Conservation (phyloP, 163 green algal species). For the Scenedesmus sp. region DNA sequence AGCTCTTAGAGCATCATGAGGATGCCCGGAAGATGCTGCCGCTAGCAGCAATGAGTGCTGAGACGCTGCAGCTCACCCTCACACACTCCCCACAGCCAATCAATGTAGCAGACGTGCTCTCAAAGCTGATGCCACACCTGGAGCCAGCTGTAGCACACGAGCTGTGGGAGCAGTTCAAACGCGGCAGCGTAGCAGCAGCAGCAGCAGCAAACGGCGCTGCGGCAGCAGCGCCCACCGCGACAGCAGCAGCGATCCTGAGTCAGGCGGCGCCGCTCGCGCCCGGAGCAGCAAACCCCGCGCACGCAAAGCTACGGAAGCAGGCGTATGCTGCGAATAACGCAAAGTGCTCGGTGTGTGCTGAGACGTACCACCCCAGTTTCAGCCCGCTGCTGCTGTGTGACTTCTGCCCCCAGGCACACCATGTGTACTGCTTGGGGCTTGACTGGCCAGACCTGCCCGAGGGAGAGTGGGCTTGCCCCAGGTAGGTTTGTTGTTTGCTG, state of each 20-base stretch:
- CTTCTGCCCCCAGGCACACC: slow-evolving; percentile 82
- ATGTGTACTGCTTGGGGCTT: slow-evolving; percentile 77
- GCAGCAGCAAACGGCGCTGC: slow-evolving; percentile 37
- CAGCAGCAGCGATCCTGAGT: background rate
- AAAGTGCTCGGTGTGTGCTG: slow-evolving; percentile 19
- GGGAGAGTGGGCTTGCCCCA: slow-evolving; percentile 76
- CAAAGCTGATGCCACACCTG: slow-evolving; percentile 38
- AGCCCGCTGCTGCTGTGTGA: slow-evolving; percentile 84
- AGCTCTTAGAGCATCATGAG: slow-evolving; percentile 27
- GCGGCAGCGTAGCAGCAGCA: background rate
- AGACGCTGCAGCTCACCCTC: slow-evolving; percentile 39
- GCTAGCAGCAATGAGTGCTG: slow-evolving; percentile 34
- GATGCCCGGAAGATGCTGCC: slow-evolving; percentile 45
- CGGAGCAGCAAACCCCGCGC: slow-evolving; percentile 34
- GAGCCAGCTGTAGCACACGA: slow-evolving; percentile 15
- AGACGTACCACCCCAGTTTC: slow-evolving; percentile 67
- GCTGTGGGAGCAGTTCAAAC: slow-evolving; percentile 33
- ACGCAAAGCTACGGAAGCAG: slow-evolving; percentile 27
- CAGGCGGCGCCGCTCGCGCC: slow-evolving; percentile 30
- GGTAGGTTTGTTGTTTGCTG: background rate
- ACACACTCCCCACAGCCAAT: slow-evolving; percentile 25
- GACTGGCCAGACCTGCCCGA: slow-evolving; percentile 64
- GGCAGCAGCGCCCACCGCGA: background rate
- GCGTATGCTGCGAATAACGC: slow-evolving; percentile 17
- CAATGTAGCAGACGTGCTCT: slow-evolving; percentile 39